phyloP scores from a whole-genome alignment of 2,329 filamentous ascomycete genomes.

The Penicillium frequentans region DNA sequence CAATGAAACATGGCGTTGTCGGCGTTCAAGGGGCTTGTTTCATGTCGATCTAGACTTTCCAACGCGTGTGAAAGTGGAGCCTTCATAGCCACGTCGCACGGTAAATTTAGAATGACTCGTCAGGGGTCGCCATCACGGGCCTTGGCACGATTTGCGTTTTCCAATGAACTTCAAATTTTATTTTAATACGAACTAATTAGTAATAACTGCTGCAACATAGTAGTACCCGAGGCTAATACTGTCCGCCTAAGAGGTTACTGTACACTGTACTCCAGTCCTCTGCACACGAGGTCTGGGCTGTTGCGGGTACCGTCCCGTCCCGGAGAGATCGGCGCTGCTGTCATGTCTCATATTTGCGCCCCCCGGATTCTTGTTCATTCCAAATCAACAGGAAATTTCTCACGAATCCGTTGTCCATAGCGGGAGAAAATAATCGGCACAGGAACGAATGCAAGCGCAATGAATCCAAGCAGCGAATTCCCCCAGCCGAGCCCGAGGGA shows the following conservation, averaged over 20 bases:
- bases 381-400: neutral
- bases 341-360: neutral
- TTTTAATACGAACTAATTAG: too few species aligned
- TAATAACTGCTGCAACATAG: too few species aligned
- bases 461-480: constrained; percentile 11
- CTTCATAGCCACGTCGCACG: constrained; percentile 1
- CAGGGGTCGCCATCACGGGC: neutral
- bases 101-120: neutral
- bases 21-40: constrained; percentile 13
- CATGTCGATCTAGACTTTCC: constrained; percentile 16
- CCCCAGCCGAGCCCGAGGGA: constrained; percentile 13
- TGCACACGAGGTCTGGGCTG: too few species aligned
- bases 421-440: constrained; percentile 4
- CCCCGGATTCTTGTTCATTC: neutral
- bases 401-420: neutral
- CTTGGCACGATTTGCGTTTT: neutral
- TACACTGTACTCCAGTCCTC: too few species aligned
- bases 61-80: constrained; percentile 7
- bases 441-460: constrained; percentile 10
- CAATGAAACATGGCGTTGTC: constrained; percentile 1
- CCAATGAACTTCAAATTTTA: neutral
- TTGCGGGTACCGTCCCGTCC: neutral
- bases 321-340: neutral
- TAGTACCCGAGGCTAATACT: too few species aligned
- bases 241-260: too few species aligned